Evolutionary conservation across 768 basidiomycete genomes (phyloP).

Genomic region (Pholiota molesta): DNA sequence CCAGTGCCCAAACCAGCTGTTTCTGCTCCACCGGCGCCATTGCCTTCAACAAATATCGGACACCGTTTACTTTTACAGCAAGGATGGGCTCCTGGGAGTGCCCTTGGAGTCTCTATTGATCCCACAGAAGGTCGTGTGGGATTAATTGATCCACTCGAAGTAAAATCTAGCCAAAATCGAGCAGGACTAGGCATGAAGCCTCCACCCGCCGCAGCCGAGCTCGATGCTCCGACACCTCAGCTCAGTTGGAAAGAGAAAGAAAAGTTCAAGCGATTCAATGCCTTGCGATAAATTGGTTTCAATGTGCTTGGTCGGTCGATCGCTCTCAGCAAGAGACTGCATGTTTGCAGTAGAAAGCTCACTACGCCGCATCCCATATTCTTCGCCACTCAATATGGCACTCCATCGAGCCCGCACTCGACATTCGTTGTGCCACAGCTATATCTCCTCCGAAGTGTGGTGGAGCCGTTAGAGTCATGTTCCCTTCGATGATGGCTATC

Average conservation of each 20-base stretch:
- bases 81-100: constrained; percentile 75
- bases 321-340: not conserved
- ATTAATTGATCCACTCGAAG: constrained; percentile 60
- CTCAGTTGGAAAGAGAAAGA: constrained; percentile 24
- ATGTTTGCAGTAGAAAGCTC: not conserved
- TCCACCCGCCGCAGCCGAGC: constrained; percentile 10
- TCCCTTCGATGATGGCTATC: too few species aligned
- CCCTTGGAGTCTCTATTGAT: constrained; percentile 42
- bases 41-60: constrained; percentile 65
- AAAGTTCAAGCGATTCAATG: constrained; percentile 22
- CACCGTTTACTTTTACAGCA: constrained; percentile 70
- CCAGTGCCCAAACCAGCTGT: constrained; percentile 14
- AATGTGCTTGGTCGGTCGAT: not conserved
- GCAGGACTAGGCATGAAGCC: constrained; percentile 58
- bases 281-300: not conserved
- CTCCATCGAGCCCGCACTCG: not conserved
- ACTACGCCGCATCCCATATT: too few species aligned
- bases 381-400: too few species aligned
- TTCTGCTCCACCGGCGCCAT: constrained; percentile 49
- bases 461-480: too few species aligned
- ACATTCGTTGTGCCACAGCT: not conserved
- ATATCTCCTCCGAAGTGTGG: too few species aligned
- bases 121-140: constrained; percentile 38
- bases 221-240: not conserved
- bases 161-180: constrained; percentile 43